A percentile compares a stretch with the other conserved stretches of the same genome.
Conservation (phyloP, 2,329 filamentous ascomycete genomes). For the Meredithiella fracta region DNA sequence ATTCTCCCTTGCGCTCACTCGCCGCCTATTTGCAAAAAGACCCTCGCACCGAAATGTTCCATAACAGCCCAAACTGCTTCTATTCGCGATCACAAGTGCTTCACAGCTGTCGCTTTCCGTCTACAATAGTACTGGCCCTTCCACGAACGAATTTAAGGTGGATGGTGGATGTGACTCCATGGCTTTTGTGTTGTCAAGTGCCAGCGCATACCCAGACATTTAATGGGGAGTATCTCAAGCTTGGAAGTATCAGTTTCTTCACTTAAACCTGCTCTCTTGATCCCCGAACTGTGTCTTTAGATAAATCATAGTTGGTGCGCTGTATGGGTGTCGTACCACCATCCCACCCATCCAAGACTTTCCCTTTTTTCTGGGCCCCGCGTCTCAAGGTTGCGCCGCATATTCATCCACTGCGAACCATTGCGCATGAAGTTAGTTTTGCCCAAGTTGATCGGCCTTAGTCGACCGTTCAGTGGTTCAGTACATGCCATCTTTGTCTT, state of each 20-base stretch:
- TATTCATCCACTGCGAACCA: background rate
- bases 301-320: background rate
- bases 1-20: background rate
- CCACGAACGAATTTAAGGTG: too few relatives aligned
- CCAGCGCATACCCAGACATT: too few relatives aligned
- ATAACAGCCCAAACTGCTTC: background rate
- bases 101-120: background rate
- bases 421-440: background rate
- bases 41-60: too few relatives aligned
- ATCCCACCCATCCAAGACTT: background rate
- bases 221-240: too few relatives aligned
- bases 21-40: too few relatives aligned
- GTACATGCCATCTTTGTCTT: background rate
- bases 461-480: background rate
- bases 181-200: too few relatives aligned
- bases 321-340: background rate
- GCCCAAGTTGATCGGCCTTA: too few relatives aligned
- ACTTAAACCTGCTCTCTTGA: background rate
- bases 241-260: too few relatives aligned
- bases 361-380: background rate
- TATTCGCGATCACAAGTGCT: background rate
- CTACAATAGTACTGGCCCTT: too few relatives aligned
- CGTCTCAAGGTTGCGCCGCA: background rate
- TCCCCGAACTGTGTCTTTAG: background rate
- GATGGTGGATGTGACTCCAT: too few relatives aligned